phyloP scores from a whole-genome alignment of 2,329 filamentous ascomycete species.

The Colletotrichum cordylinicola region DNA sequence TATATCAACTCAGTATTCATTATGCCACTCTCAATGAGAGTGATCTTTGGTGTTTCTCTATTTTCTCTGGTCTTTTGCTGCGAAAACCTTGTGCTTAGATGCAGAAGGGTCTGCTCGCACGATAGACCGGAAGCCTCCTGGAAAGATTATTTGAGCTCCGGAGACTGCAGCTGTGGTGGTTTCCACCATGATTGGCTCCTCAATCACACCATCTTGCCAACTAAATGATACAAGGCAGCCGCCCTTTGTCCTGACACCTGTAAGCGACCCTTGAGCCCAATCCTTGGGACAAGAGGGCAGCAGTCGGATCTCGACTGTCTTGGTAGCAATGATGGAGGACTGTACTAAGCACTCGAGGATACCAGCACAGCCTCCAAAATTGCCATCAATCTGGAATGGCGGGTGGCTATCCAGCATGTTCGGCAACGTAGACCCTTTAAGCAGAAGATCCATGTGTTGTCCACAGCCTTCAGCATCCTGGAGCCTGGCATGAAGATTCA shows the following conservation, averaged over 20 bases:
- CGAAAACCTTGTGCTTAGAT: not conserved
- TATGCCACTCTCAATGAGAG: not conserved
- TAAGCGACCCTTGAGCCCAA: conserved; percentile 2
- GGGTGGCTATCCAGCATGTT: conserved; percentile 29
- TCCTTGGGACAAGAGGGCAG: conserved; percentile 5
- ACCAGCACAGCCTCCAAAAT: conserved; percentile 50
- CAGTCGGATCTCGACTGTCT: not conserved
- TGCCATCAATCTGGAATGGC: conserved; percentile 56
- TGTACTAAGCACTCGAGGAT: conserved; percentile 30
- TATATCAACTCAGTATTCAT: fast-evolving
- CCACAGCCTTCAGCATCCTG: conserved; percentile 34
- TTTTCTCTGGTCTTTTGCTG: not conserved
- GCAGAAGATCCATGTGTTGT: conserved; percentile 16
- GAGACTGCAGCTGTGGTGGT: not conserved
- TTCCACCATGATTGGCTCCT: not conserved
- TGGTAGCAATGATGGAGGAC: not conserved
- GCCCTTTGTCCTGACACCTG: not conserved
- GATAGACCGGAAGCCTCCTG: not conserved
- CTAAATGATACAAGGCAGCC: conserved; percentile 10
- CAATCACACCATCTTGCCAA: conserved; percentile 2
- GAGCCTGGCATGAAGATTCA: conserved; percentile 51
- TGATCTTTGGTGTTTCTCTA: not conserved
- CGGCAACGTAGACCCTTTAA: conserved; percentile 10
- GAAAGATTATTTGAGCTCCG: not conserved
- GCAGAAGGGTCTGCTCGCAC: not conserved